Conservation (phyloP, 23 red algal genomes). For the Chondrus crispus region DNA sequence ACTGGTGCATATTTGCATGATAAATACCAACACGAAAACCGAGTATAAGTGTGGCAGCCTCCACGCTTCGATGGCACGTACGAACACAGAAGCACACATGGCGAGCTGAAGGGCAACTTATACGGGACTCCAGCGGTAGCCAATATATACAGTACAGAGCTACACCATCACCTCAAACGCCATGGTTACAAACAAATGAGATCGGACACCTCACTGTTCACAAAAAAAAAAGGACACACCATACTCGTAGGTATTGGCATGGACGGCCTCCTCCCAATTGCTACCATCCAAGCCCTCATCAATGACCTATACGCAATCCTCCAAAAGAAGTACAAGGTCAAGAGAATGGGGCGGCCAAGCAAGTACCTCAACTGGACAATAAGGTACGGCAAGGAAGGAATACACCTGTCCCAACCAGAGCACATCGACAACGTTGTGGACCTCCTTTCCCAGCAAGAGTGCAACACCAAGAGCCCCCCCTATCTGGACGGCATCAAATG, state of each 20-base stretch:
- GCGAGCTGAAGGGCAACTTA: not conserved
- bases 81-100: not conserved
- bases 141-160: not conserved
- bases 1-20: slow-evolving; percentile 1
- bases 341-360: too few species aligned
- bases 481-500: too few species aligned
- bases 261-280: not conserved
- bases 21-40: not conserved
- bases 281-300: not conserved
- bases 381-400: not conserved
- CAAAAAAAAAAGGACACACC: not conserved
- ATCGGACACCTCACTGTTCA: not conserved
- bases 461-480: too few species aligned
- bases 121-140: not conserved
- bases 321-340: not conserved
- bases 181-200: not conserved
- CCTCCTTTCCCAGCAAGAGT: too few species aligned
- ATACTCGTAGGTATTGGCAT: not conserved
- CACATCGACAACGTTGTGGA: too few species aligned
- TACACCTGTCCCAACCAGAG: not conserved
- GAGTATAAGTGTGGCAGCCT: not conserved
- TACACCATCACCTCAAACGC: not conserved
- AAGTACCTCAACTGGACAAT: too few species aligned
- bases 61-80: not conserved
- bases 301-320: not conserved